Evolutionary conservation across 352 stramenopile species (phyloP).

Genomic region (Phytophthora sojae): DNA sequence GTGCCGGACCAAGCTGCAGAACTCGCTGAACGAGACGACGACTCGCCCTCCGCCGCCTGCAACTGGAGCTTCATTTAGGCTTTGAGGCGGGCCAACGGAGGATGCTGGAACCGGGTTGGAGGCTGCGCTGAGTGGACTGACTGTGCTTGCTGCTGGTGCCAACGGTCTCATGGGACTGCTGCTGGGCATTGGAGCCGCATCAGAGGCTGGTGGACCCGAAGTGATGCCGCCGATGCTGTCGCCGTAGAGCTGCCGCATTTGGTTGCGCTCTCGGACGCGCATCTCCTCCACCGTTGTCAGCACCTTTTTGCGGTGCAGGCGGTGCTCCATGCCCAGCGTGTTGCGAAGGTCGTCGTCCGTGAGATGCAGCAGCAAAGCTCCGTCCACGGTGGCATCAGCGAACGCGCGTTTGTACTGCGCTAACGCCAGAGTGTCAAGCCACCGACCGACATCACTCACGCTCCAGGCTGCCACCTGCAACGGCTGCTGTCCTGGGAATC

Average conservation of each 20-base stretch:
- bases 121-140: neutral
- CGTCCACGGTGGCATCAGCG: slow-evolving; percentile 88
- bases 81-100: slow-evolving; percentile 3
- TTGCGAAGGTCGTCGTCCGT: slow-evolving; percentile 94
- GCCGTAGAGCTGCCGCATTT: slow-evolving; percentile 57
- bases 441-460: slow-evolving; percentile 89
- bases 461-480: slow-evolving; percentile 82
- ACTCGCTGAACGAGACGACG: slow-evolving; percentile 75
- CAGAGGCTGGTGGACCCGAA: slow-evolving; percentile 7
- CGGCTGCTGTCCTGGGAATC: slow-evolving; percentile 71
- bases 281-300: slow-evolving; percentile 88
- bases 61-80: slow-evolving; percentile 3
- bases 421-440: slow-evolving; percentile 91
- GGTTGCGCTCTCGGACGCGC: slow-evolving; percentile 56
- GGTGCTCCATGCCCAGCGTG: slow-evolving; percentile 95
- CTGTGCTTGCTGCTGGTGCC: neutral
- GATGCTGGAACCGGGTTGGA: slow-evolving; percentile 6
- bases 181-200: slow-evolving; percentile 9
- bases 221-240: slow-evolving; percentile 6
- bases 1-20: slow-evolving; percentile 87
- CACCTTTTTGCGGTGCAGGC: slow-evolving; percentile 96
- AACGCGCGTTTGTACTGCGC: slow-evolving; percentile 92
- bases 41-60: slow-evolving; percentile 28
- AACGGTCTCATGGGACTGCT: slow-evolving; percentile 8
- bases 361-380: slow-evolving; percentile 90